phyloP scores from a whole-genome alignment of 768 basidiomycete genomes.

The Trametes cinnabarina region DNA sequence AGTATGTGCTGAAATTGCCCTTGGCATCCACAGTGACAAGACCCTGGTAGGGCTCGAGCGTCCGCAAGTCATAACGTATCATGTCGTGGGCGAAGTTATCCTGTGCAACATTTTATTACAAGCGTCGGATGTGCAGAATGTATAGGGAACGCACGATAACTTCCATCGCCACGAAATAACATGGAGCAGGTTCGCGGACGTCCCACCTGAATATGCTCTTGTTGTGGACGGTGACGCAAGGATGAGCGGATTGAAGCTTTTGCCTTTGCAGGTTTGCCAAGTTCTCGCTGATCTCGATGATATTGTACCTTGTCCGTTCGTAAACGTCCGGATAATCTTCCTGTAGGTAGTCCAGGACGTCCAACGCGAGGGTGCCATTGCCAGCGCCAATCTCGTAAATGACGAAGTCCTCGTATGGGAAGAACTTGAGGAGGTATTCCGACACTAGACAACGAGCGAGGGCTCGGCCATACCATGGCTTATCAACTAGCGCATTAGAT shows the following conservation, averaged over 20 bases:
- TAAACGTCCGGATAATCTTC: slow-evolving; percentile 87
- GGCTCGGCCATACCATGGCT: slow-evolving; percentile 96
- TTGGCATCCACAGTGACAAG: slow-evolving; percentile 72
- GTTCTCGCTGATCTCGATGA: slow-evolving; percentile 89
- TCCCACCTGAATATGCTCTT: slow-evolving; percentile 88
- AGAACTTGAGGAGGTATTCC: slow-evolving; percentile 92
- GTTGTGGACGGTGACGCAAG: slow-evolving; percentile 67
- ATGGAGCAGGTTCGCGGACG: slow-evolving; percentile 71
- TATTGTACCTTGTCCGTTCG: slow-evolving; percentile 87
- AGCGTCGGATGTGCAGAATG: background rate
- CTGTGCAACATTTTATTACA: slow-evolving; percentile 34
- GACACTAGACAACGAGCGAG: slow-evolving; percentile 86
- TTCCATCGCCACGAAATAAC: slow-evolving; percentile 93
- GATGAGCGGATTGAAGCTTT: slow-evolving; percentile 60
- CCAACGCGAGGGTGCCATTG: slow-evolving; percentile 90
- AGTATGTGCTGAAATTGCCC: slow-evolving; percentile 83
- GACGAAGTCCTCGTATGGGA: slow-evolving; percentile 92
- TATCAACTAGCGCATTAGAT: slow-evolving; percentile 6
- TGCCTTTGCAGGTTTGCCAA: slow-evolving; percentile 70
- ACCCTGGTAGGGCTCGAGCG: slow-evolving; percentile 81
- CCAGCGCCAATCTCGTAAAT: slow-evolving; percentile 98
- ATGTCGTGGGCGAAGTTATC: slow-evolving; percentile 98
- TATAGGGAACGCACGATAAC: slow-evolving; percentile 67
- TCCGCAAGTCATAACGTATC: slow-evolving; percentile 82
- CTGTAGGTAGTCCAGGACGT: slow-evolving; percentile 80